phyloP scores from a whole-genome alignment of 179 eudicot genomes.

The Sideroxylon spinosum region DNA sequence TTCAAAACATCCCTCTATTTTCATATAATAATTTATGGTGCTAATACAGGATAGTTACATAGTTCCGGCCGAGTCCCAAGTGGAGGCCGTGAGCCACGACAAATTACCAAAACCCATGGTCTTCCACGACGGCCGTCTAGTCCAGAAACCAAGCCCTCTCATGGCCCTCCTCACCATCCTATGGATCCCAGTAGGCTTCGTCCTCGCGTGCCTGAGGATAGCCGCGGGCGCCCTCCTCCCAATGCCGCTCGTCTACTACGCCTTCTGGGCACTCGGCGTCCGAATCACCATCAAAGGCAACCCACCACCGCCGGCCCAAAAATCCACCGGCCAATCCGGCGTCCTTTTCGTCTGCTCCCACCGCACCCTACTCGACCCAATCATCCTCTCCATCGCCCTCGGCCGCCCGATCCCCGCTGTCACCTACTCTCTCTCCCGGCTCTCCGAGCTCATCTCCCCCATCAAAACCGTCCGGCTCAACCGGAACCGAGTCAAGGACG shows the following conservation, averaged over 20 bases:
- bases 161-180: constrained; percentile 17
- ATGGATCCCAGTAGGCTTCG: constrained; percentile 22
- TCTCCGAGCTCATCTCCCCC: constrained; percentile 17
- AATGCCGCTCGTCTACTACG: constrained; percentile 18
- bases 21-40: no score
- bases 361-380: constrained; percentile 20
- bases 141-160: constrained; percentile 14
- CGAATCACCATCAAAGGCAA: constrained; percentile 21
- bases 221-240: constrained; percentile 17
- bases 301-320: constrained; percentile 16
- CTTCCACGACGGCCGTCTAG: constrained; percentile 26
- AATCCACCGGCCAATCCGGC: constrained; percentile 17
- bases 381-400: constrained; percentile 21
- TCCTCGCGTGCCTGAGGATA: constrained; percentile 13
- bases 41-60: constrained; percentile 19
- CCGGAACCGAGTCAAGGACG: constrained; percentile 19
- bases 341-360: constrained; percentile 24
- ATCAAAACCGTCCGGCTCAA: constrained; percentile 18
- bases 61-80: constrained; percentile 5
- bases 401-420: constrained; percentile 24
- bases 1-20: no score
- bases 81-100: constrained; percentile 17
- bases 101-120: constrained; percentile 18
- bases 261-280: constrained; percentile 19
- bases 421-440: constrained; percentile 19